These are phyloP conservation scores for Hericium coralloides DNA, from an alignment of 768 basidiomycete genomes.

Conservation along the genomic window DNA sequence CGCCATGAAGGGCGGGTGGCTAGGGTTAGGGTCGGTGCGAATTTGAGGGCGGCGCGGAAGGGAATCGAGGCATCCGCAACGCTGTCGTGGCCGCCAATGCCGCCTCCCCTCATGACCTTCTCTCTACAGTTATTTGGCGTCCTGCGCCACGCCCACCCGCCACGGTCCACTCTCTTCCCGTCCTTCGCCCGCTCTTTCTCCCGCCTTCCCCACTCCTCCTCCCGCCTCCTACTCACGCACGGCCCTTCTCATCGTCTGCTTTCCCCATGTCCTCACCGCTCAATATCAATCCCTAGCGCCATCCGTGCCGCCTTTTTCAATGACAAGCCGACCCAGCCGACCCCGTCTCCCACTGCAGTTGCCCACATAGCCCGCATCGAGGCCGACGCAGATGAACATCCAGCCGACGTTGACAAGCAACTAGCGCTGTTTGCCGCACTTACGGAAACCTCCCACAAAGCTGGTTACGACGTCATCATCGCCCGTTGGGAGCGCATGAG, in stretches of 20 bases:
- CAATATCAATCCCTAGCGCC: slow-evolving; percentile 4
- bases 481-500: slow-evolving; percentile 77
- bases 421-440: slow-evolving; percentile 62
- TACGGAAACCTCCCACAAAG: slow-evolving; percentile 50
- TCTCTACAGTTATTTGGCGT: slow-evolving; percentile 28
- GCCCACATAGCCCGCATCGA: slow-evolving; percentile 68
- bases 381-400: slow-evolving; percentile 67
- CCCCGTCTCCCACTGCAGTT: slow-evolving; percentile 55
- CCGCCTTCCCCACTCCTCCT: not conserved
- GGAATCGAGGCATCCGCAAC: not conserved
- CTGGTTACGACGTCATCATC: slow-evolving; percentile 65
- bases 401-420: slow-evolving; percentile 62
- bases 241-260: not conserved
- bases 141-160: slow-evolving; percentile 24
- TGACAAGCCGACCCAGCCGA: slow-evolving; percentile 3
- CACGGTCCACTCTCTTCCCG: slow-evolving; percentile 23
- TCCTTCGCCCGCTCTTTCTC: slow-evolving; percentile 18
- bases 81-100: not conserved
- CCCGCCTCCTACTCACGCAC: slow-evolving; percentile 3
- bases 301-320: not conserved
- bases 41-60: not conserved
- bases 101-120: slow-evolving; percentile 1
- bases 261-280: not conserved
- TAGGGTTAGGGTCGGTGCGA: not conserved
- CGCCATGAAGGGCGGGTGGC: not conserved